These are phyloP conservation scores for Filobasidium floriforme DNA, from an alignment of 768 basidiomycete genomes.

Conservation along the genomic window DNA sequence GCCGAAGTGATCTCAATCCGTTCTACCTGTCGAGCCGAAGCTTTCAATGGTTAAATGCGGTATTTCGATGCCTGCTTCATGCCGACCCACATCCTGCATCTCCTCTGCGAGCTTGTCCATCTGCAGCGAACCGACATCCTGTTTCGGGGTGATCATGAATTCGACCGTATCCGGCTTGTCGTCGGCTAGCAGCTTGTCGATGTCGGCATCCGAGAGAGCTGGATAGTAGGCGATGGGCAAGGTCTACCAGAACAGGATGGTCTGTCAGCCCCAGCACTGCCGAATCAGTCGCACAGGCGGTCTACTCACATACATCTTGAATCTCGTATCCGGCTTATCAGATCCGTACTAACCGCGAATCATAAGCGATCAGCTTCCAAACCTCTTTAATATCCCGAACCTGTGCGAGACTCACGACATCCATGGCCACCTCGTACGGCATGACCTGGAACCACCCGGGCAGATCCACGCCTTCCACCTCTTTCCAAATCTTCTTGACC, in stretches of 20 bases:
- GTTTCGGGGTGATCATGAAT: conserved; percentile 38
- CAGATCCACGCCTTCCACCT: conserved; percentile 58
- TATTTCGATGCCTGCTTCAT: too few species aligned
- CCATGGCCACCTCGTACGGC: conserved; percentile 88
- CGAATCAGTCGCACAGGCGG: neutral
- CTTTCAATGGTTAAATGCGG: too few species aligned
- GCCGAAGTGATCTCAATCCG: conserved; percentile 34
- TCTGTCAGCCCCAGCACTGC: neutral
- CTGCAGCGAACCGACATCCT: conserved; percentile 31
- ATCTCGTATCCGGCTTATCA: conserved; percentile 89
- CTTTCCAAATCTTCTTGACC: conserved; percentile 66
- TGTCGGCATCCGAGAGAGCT: conserved; percentile 36
- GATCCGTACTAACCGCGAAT: conserved; percentile 63
- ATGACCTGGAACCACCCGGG: conserved; percentile 65
- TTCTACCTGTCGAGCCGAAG: conserved; percentile 39
- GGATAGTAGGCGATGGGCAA: conserved; percentile 44
- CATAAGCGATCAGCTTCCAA: conserved; percentile 14
- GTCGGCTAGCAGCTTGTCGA: conserved; percentile 40
- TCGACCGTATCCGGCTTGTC: conserved; percentile 40
- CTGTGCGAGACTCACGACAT: conserved; percentile 56
- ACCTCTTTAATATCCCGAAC: conserved; percentile 3
- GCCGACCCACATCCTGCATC: conserved; percentile 15
- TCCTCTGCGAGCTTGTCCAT: conserved; percentile 12
- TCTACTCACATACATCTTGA: conserved; percentile 68
- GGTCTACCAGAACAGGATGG: conserved; percentile 25